Base-by-base conservation (phyloP, 2,329 filamentous ascomycete species). In the Tricladium varicosporioides region DNA sequence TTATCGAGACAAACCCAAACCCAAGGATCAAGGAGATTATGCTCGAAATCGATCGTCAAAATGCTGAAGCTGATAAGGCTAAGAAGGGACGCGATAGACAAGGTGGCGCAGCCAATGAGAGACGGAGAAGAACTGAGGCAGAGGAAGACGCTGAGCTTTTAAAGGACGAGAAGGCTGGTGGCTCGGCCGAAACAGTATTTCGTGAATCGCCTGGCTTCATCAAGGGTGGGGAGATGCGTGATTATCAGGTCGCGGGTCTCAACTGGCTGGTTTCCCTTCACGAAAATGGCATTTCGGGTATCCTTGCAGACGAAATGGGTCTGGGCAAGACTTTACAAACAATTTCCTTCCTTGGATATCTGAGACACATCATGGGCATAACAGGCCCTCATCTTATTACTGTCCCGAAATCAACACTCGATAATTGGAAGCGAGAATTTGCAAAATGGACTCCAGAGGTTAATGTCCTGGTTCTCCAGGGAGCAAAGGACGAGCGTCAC, bases 361-460 rank as follows among this genome's bases (percentile, higher is more conserved):
- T 99, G 45, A 87, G 94, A 68, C 94, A 96, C 74, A 85, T 97
- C 59, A 88, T 91, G 74, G 91, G 86, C 60, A 97, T 92, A 65
- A 91, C 83, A 5, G 94, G 94, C 0, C 94, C 94, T 5, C 94
- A 99, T 75, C 79, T 99, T 45, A 83, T 99, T 52, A 89, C 84
- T 5, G 94, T 99, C 5, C 94, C 94, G 44, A 99, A 99, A 72
- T 97, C 94, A 11, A 99, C 94, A 0, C 82, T 99, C 5, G 93
- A 99, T 76, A 99, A 99, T 74, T 99, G 94, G 94, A 91, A 92
- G 75, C 86, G 94, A 66, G 94, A 99, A 72, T 97, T 97, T 71
- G 82, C 82, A 53, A 90, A 79, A 70, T 99, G 94, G 94, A 97
- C 93, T 1, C 94, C 94, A 0, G 94, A 97, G 59, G 89, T 97